phyloP scores from a whole-genome alignment of 345 rosid genomes.

The Raphanus sativus region DNA sequence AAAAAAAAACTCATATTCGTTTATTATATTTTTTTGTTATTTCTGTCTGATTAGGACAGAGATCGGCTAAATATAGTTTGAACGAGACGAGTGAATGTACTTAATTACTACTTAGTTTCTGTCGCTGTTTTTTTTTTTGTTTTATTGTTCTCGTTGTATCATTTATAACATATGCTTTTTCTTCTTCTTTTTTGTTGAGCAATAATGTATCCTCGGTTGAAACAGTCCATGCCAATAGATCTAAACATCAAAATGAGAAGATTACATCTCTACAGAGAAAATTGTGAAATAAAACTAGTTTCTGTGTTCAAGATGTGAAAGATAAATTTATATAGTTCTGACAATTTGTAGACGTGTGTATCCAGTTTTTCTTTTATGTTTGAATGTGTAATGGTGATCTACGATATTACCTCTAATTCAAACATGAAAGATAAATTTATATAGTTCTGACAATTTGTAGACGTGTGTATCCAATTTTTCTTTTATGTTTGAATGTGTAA shows the following conservation, averaged over 20 bases:
- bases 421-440: neutral
- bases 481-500: neutral
- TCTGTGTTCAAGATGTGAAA: neutral
- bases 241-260: neutral
- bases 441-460: neutral
- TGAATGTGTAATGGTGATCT: neutral
- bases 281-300: neutral
- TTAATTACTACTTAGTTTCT: constrained; percentile 12
- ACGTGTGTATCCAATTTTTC: neutral
- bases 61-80: constrained; percentile 19
- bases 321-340: neutral
- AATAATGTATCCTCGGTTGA: neutral
- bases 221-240: neutral
- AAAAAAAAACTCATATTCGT: constrained; percentile 17
- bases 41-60: constrained; percentile 28
- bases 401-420: neutral
- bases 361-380: neutral
- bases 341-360: neutral
- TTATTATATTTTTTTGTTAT: constrained; percentile 22
- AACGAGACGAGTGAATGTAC: neutral
- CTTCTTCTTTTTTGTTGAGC: neutral
- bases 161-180: neutral
- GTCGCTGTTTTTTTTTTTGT: neutral
- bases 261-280: neutral
- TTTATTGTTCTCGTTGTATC: constrained; percentile 8